These are phyloP conservation scores for Coemansia sp. DNA, from an alignment of 192 early-diverging fungal genomes.

Conservation along the genomic window DNA sequence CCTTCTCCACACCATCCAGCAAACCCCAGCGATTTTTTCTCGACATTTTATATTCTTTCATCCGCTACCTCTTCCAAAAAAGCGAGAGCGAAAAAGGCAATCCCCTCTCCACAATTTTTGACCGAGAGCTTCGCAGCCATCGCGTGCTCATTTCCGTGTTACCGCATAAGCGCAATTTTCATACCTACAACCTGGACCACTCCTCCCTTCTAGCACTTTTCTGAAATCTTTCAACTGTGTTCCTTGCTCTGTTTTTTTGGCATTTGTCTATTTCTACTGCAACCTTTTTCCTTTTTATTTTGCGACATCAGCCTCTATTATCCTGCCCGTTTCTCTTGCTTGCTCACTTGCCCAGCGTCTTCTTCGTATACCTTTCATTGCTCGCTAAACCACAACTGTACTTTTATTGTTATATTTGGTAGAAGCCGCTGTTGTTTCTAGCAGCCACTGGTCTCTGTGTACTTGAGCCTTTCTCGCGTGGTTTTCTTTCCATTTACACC, in stretches of 20 bases:
- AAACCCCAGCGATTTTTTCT: neutral
- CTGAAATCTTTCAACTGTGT: neutral
- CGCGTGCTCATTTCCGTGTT: constrained; percentile 1
- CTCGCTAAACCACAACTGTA: constrained; percentile 2
- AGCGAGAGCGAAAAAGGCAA: neutral
- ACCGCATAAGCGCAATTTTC: neutral
- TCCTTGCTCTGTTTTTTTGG: neutral
- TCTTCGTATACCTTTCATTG: neutral
- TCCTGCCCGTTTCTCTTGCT: neutral
- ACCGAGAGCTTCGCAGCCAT: neutral
- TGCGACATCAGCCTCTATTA: neutral
- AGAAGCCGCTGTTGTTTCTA: neutral
- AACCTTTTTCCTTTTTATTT: neutral
- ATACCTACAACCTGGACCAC: constrained; percentile 5
- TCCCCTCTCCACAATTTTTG: neutral
- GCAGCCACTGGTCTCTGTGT: neutral
- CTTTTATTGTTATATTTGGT: neutral
- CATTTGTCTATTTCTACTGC: neutral
- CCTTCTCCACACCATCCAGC: neutral
- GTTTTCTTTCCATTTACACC: neutral
- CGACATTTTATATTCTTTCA: neutral
- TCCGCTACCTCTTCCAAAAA: neutral
- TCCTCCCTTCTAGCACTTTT: neutral
- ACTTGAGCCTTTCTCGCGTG: neutral
- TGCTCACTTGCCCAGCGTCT: neutral